phyloP scores from a whole-genome alignment of 345 rosid species.

The Dimocarpus longan region DNA sequence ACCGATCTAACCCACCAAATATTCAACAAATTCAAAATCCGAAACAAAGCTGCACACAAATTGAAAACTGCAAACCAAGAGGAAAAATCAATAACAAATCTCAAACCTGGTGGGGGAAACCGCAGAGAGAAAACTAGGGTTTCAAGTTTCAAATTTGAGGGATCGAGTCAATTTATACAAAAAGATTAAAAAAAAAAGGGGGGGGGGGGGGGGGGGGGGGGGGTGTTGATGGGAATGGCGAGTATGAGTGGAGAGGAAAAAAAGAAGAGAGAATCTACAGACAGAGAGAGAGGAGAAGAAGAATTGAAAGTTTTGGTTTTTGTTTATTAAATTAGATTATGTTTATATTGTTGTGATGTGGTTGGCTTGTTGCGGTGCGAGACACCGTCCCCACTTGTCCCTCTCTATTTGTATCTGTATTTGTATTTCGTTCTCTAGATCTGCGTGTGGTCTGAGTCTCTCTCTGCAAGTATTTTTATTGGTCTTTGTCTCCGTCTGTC shows the following conservation, averaged over 20 bases:
- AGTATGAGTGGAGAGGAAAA: constrained; percentile 7
- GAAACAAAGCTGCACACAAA: neutral
- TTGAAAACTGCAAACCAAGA: neutral
- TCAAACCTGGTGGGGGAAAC: constrained; percentile 8
- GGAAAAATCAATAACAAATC: neutral
- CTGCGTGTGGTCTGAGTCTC: neutral
- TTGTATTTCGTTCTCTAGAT: no score
- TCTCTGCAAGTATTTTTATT: no score
- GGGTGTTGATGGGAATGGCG: neutral
- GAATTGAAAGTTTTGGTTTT: neutral
- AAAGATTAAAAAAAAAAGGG: neutral
- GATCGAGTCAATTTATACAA: neutral
- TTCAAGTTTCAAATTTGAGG: neutral
- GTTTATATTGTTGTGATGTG: neutral
- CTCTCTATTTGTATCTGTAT: no score
- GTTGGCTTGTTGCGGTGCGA: neutral
- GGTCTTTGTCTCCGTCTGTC: neutral
- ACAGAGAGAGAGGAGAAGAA: neutral
- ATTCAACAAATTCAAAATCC: neutral
- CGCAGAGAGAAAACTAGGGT: constrained; percentile 9
- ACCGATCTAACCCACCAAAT: constrained; percentile 12
- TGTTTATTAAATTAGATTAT: no score
- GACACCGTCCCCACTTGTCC: constrained; percentile 11
- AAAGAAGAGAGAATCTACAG: constrained; percentile 8
- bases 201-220: no score